These are phyloP conservation scores for Botrytis medusae DNA, from an alignment of 2,329 filamentous ascomycete species.

Conservation along the genomic window DNA sequence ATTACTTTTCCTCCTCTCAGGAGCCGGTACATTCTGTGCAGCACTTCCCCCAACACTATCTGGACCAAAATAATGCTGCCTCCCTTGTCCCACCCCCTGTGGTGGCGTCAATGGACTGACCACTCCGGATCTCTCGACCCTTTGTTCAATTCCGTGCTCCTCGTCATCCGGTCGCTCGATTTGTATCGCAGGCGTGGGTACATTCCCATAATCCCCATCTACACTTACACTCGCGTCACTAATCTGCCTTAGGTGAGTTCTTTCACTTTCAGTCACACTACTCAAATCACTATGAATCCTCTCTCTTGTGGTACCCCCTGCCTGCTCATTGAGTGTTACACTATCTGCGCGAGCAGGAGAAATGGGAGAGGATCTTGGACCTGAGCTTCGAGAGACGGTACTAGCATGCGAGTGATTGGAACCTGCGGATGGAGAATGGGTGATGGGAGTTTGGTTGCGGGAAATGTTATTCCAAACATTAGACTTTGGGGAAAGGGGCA, in stretches of 20 bases:
- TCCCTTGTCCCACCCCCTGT: slow-evolving; percentile 14
- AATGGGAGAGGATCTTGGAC: slow-evolving; percentile 24
- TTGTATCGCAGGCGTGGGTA: not conserved
- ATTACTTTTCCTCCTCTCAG: slow-evolving; percentile 32
- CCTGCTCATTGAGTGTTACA: slow-evolving; percentile 23
- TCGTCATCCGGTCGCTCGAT: not conserved
- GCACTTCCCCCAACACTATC: slow-evolving; percentile 28
- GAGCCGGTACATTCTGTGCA: slow-evolving; percentile 6
- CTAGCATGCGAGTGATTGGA: slow-evolving; percentile 26
- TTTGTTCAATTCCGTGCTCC: not conserved
- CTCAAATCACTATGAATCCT: slow-evolving; percentile 26
- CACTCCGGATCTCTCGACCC: not conserved
- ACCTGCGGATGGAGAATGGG: slow-evolving; percentile 26
- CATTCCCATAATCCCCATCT: slow-evolving; percentile 22
- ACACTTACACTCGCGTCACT: slow-evolving; percentile 34
- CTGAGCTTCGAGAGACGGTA: slow-evolving; percentile 30
- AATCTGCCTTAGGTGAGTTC: slow-evolving; percentile 33
- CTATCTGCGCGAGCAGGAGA: slow-evolving; percentile 27
- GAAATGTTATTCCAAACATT: slow-evolving; percentile 20
- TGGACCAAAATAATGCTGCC: slow-evolving; percentile 14
- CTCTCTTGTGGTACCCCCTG: not conserved
- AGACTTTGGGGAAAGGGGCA: slow-evolving; percentile 17
- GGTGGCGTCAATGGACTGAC: slow-evolving; percentile 33
- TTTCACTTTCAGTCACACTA: slow-evolving; percentile 28
- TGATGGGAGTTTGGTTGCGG: not conserved